Percentiles rank a stretch among this genome's conserved stretches.
Conservation (phyloP, 2,329 filamentous ascomycete genomes). For the Colletotrichum liriopes region DNA sequence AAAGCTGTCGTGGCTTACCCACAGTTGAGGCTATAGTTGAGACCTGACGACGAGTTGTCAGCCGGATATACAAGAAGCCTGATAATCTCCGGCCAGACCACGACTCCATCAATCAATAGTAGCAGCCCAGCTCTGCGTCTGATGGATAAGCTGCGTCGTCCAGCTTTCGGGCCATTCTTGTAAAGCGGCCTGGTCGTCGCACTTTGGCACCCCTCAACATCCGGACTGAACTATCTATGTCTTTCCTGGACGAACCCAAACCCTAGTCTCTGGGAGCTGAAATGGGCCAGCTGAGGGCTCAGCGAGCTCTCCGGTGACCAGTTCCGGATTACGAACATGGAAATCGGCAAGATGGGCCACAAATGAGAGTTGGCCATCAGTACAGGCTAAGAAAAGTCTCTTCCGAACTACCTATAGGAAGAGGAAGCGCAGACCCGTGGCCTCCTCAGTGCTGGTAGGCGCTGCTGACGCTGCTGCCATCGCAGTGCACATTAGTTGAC, state of each 20-base stretch:
- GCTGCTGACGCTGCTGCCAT: neutral
- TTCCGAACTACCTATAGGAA: neutral
- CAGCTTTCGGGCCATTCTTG: neutral
- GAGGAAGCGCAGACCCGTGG: neutral
- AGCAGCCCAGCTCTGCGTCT: too few species aligned
- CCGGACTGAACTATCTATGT: neutral
- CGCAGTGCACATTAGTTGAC: neutral
- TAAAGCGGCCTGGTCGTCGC: neutral
- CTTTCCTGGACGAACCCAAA: neutral
- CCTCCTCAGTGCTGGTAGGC: neutral
- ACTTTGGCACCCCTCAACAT: neutral
- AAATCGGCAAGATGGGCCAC: neutral
- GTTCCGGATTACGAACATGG: neutral
- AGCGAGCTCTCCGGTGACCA: neutral
- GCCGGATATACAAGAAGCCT: neutral
- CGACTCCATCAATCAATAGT: neutral
- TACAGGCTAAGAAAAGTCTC: neutral
- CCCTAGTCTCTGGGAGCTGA: neutral
- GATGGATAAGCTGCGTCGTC: neutral
- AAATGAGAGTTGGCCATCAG: neutral
- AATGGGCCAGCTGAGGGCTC: neutral
- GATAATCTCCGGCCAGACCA: neutral
- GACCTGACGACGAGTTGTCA: neutral
- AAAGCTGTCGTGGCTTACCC: slow-evolving; percentile 4
- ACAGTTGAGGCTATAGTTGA: neutral